These are phyloP conservation scores for Penicillium brevicompactum DNA, from an alignment of 2,329 filamentous ascomycete genomes.

Conservation along the genomic window DNA sequence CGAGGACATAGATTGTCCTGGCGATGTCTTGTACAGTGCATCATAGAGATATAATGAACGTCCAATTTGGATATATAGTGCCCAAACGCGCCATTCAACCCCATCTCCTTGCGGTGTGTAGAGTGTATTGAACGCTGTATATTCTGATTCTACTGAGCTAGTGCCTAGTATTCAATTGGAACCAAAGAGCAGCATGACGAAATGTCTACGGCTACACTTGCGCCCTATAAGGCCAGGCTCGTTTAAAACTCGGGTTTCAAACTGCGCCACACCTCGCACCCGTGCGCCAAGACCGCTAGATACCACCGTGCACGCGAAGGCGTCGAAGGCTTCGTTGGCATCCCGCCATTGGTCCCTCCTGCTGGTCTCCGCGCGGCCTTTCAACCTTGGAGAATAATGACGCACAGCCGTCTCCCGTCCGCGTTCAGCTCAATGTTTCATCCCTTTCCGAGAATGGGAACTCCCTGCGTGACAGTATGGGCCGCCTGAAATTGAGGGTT, in stretches of 20 bases:
- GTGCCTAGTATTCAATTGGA: background rate
- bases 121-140: background rate
- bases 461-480: background rate
- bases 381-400: background rate
- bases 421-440: background rate
- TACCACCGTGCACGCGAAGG: background rate
- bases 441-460: background rate
- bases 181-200: background rate
- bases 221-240: background rate
- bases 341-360: background rate
- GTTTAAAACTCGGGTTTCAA: background rate
- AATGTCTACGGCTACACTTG: background rate
- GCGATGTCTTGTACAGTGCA: background rate
- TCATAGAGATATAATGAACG: background rate
- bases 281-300: background rate
- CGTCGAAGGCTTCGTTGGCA: background rate
- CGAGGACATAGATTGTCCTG: slow-evolving; percentile 4
- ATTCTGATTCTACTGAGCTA: background rate
- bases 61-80: background rate
- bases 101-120: background rate
- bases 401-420: background rate
- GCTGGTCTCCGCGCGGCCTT: background rate
- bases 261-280: background rate
- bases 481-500: background rate
- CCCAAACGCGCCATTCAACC: background rate